phyloP scores from a whole-genome alignment of 495 filamentous ascomycete genomes.

The Cryomyces antarcticus region DNA sequence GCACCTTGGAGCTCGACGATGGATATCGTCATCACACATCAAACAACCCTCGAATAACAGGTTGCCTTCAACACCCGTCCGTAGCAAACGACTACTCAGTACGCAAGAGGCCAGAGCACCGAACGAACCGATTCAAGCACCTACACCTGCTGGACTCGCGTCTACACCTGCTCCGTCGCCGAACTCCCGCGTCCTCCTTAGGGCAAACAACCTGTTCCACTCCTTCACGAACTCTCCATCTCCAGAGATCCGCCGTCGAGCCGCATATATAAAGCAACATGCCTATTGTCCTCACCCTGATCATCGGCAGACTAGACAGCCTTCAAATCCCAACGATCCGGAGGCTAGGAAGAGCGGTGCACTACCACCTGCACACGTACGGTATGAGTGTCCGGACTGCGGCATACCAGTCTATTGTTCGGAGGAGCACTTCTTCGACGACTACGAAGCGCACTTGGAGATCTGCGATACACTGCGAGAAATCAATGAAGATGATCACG shows the following conservation, averaged over 20 bases:
- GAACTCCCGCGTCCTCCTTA: conserved; percentile 28
- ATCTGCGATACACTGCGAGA: conserved; percentile 79
- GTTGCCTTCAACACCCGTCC: too few relatives aligned
- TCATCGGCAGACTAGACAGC: conserved; percentile 47
- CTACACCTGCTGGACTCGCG: conserved; percentile 1
- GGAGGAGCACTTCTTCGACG: conserved; percentile 81
- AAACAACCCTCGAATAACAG: too few relatives aligned
- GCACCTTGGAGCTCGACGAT: background rate
- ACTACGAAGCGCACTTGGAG: conserved; percentile 79
- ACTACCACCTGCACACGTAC: conserved; percentile 52
- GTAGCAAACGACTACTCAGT: too few relatives aligned
- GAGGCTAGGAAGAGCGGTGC: conserved; percentile 36
- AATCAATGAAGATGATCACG: conserved; percentile 97
- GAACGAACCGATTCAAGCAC: background rate
- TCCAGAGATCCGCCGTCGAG: conserved; percentile 62
- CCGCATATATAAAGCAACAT: conserved; percentile 73
- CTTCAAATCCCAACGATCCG: conserved; percentile 37
- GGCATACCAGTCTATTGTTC: conserved; percentile 86
- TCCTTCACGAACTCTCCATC: conserved; percentile 72
- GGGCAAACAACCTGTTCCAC: conserved; percentile 78
- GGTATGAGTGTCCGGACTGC: conserved; percentile 92
- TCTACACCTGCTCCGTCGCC: background rate
- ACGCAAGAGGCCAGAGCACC: background rate
- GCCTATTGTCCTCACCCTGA: conserved; percentile 78
- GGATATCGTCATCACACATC: background rate